Percentiles rank a stretch among this genome's conserved stretches.
Evolutionary conservation across 106 monocot species (phyloP).

Genomic region (Iris macrosiphon): DNA sequence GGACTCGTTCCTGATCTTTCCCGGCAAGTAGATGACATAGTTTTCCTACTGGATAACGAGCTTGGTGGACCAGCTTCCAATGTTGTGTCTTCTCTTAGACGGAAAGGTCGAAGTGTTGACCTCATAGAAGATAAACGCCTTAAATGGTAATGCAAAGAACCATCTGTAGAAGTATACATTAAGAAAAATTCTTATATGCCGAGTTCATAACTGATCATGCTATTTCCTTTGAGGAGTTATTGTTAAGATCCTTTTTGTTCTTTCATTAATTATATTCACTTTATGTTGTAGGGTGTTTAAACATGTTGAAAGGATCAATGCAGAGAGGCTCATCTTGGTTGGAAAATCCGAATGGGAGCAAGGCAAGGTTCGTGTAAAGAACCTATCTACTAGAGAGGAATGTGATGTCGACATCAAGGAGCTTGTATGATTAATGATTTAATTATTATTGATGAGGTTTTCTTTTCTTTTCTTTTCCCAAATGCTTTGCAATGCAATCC

Average conservation of each 20-base stretch:
- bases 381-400: slow-evolving; percentile 85
- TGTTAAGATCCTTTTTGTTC: neutral
- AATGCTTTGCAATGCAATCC: too few species aligned
- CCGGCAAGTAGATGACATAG: slow-evolving; percentile 88
- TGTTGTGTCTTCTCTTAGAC: slow-evolving; percentile 68
- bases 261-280: neutral
- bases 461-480: too few species aligned
- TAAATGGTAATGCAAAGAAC: slow-evolving; percentile 57
- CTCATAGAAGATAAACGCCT: slow-evolving; percentile 92
- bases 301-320: slow-evolving; percentile 81
- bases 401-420: slow-evolving; percentile 70
- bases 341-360: slow-evolving; percentile 82
- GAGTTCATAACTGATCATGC: neutral
- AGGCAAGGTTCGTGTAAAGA: slow-evolving; percentile 92
- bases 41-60: slow-evolving; percentile 72
- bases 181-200: neutral
- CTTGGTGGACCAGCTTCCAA: slow-evolving; percentile 83
- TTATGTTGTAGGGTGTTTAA: slow-evolving; percentile 76
- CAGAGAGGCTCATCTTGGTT: slow-evolving; percentile 80
- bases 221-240: neutral
- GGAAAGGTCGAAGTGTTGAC: slow-evolving; percentile 77
- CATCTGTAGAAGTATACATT: too few species aligned
- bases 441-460: neutral
- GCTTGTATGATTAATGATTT: slow-evolving; percentile 21
- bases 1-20: slow-evolving; percentile 62